Evolutionary conservation across 78 protist genomes (phyloP).

Genomic region (Tieghemostelium lacteum): DNA sequence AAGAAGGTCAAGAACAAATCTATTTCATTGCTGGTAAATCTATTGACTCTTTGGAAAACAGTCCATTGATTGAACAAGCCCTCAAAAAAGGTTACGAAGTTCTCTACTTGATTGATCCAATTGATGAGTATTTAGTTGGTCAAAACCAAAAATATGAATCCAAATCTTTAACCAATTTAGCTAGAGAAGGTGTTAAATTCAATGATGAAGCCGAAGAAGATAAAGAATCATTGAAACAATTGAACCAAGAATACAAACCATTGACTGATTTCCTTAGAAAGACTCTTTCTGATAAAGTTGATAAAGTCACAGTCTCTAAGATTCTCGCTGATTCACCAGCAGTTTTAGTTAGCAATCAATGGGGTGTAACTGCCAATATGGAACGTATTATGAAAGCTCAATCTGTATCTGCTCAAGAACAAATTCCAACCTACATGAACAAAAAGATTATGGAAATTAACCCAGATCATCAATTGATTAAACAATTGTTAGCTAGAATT

Average conservation of each 20-base stretch:
- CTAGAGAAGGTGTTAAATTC: constrained; percentile 94
- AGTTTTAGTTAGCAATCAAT: constrained; percentile 86
- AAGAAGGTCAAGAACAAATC: constrained; percentile 66
- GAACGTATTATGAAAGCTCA: constrained; percentile 95
- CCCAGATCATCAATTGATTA: constrained; percentile 93
- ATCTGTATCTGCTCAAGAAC: constrained; percentile 58
- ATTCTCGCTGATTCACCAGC: constrained; percentile 90
- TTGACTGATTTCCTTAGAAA: constrained; percentile 82
- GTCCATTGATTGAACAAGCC: constrained; percentile 94
- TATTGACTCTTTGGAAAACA: constrained; percentile 83
- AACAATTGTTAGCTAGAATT: constrained; percentile 11
- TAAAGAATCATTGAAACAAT: constrained; percentile 71
- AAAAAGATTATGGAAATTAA: constrained; percentile 93
- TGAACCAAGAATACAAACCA: constrained; percentile 84
- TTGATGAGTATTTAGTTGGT: constrained; percentile 97
- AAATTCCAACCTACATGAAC: constrained; percentile 19
- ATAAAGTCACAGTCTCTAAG: constrained; percentile 86
- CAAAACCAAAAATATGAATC: constrained; percentile 87
- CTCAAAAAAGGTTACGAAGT: constrained; percentile 95
- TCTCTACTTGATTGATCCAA: constrained; percentile 95
- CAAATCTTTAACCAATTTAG: constrained; percentile 87
- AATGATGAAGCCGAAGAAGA: constrained; percentile 57
- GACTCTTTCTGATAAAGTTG: constrained; percentile 71
- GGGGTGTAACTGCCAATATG: constrained; percentile 97
- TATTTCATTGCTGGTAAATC: constrained; percentile 68